Evolutionary conservation across 371 early-diverging fungal genomes (phyloP).

Genomic region (Mucor racemosus): DNA sequence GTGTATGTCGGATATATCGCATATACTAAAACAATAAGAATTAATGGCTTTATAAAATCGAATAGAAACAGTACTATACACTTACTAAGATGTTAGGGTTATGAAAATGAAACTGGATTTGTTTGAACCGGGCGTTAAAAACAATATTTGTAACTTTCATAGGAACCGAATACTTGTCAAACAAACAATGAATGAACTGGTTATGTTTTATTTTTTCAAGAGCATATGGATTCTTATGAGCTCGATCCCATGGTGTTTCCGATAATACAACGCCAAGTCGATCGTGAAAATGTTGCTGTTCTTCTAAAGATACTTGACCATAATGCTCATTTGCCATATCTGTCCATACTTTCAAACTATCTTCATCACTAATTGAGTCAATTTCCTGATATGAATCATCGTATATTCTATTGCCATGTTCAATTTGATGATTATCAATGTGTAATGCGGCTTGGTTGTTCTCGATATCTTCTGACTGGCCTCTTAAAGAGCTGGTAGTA

Average conservation of each 20-base stretch:
- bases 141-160: not conserved
- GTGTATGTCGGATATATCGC: not conserved
- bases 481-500: no score
- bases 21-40: not conserved
- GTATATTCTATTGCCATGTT: not conserved
- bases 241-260: not conserved
- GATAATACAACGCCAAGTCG: not conserved
- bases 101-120: not conserved
- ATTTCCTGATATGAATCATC: not conserved
- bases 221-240: not conserved
- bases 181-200: not conserved
- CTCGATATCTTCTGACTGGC: not conserved
- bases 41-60: not conserved
- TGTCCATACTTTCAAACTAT: not conserved
- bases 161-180: not conserved
- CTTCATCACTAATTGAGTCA: not conserved
- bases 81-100: not conserved
- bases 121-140: not conserved
- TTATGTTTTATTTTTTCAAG: not conserved
- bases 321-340: not conserved
- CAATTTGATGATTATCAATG: not conserved
- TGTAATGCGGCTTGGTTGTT: not conserved
- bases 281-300: not conserved
- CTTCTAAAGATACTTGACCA: not conserved
- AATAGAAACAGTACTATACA: not conserved